Evolutionary conservation across 164 flowering plant species (phyloP), one percentile per base, ranked within the genome.

Genomic region (Aristolochia fimbriata): DNA sequence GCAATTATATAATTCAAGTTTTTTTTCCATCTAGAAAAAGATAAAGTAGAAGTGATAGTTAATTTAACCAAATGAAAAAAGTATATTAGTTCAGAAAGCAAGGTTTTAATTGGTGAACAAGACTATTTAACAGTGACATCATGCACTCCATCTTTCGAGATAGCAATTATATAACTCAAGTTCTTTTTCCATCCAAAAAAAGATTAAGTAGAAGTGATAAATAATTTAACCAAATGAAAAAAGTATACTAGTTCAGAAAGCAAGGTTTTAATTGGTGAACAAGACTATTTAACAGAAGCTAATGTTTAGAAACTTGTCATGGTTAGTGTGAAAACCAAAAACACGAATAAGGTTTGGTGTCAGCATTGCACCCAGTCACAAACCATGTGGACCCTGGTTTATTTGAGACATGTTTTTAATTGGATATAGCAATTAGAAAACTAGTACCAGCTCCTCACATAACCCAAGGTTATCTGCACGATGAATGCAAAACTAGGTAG

Each of bases 111-210:
- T 19, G 57, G n/a, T n/a, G n/a, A n/a, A n/a, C n/a, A n/a, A n/a
- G n/a, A n/a, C n/a, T n/a, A n/a, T n/a, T n/a, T n/a, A n/a, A n/a
- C 86, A 33, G 99, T 86, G 66, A 90, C 97, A 80, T 93, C 99
- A 76, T 72, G 73, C 41, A 88, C 86, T 59, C 99, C 97, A 80
- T 90, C 96, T 78, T 75, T 86, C 53, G 87, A 77, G 56, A 93
- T 68, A 54, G 83, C 97, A 67, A 93, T 79, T 46, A 75, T 78
- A 61, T 93, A 93, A 72, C 68, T 80, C 76, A 93, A 66, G 9
- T 88, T 83, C 76, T 90, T 93, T 0, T 71, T 64, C 97, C 97
- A 93, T 55, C 97, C 86, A 68, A 66, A 75, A 57, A 41, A 56
- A 64, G 67, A 59, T 54, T 24, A 67, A 25, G 48, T 25, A 56